Percentiles rank a stretch among this genome's conserved stretches.
phyloP scores from a whole-genome alignment of 345 rosid genomes.

The Boechera divaricarpa region DNA sequence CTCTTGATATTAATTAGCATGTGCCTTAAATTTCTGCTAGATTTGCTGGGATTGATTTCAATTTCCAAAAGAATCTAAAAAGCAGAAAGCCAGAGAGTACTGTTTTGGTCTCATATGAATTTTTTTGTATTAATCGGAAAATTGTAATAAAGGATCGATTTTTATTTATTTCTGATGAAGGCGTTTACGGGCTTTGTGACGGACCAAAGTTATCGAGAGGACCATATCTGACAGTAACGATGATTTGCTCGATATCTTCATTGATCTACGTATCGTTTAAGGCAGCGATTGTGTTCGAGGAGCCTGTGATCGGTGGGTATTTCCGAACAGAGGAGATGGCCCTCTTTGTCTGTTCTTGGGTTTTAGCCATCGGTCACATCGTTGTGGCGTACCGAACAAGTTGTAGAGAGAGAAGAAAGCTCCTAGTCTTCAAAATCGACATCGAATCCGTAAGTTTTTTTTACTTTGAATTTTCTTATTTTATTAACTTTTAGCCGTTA shows the following conservation, averaged over 20 bases:
- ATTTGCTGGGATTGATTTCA: neutral
- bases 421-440: constrained; percentile 88
- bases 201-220: constrained; percentile 82
- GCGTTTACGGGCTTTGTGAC: constrained; percentile 86
- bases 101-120: constrained; percentile 10
- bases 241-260: constrained; percentile 69
- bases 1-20: neutral
- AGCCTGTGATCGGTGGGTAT: constrained; percentile 44
- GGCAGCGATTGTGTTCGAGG: constrained; percentile 69
- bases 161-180: constrained; percentile 35
- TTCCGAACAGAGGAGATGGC: constrained; percentile 68
- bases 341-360: constrained; percentile 66
- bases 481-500: constrained; percentile 37
- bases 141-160: neutral
- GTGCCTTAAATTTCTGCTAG: neutral
- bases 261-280: constrained; percentile 74
- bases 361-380: constrained; percentile 76
- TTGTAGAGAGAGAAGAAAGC: constrained; percentile 91
- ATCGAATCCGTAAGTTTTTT: constrained; percentile 84
- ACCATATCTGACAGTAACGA: constrained; percentile 78
- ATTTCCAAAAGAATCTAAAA: neutral
- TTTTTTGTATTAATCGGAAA: neutral
- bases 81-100: constrained; percentile 10
- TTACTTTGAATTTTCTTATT: neutral
- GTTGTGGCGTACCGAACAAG: constrained; percentile 84